Percentiles rank a stretch among this genome's conserved stretches.
These are phyloP conservation scores for Hemerocallis citrina DNA, from an alignment of 106 monocot species.

Conservation along the genomic window DNA sequence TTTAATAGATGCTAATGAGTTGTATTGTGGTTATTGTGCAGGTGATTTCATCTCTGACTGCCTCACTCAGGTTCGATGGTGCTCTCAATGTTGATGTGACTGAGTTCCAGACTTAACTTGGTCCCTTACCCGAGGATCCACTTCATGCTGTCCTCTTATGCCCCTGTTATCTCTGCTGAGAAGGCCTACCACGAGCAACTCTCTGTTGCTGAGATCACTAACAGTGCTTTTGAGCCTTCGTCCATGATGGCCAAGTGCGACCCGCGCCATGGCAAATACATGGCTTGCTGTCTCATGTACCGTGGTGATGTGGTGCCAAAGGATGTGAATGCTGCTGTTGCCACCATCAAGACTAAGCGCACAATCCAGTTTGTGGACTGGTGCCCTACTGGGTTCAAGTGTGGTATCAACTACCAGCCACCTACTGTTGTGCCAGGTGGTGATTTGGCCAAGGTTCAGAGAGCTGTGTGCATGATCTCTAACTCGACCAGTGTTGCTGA, in stretches of 20 bases:
- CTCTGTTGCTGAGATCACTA: constrained; percentile 42
- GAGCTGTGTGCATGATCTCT: constrained; percentile 91
- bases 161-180: constrained; percentile 34
- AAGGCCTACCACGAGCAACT: constrained; percentile 45
- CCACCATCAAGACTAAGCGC: constrained; percentile 69
- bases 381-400: constrained; percentile 80
- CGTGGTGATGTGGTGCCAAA: constrained; percentile 68
- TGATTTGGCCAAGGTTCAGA: constrained; percentile 79
- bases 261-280: constrained; percentile 44
- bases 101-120: constrained; percentile 33
- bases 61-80: constrained; percentile 27
- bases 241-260: constrained; percentile 57
- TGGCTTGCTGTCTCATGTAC: constrained; percentile 56
- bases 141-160: constrained; percentile 42
- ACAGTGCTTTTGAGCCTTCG: constrained; percentile 32
- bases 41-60: constrained; percentile 29
- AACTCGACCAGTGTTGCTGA: constrained; percentile 88
- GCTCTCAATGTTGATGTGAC: constrained; percentile 29
- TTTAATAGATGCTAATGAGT: not conserved
- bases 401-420: constrained; percentile 89
- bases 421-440: constrained; percentile 79
- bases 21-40: not conserved
- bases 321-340: constrained; percentile 64
- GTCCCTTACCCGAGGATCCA: constrained; percentile 30
- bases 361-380: constrained; percentile 83